phyloP scores from a whole-genome alignment of 352 stramenopile genomes.

The Globisporangium radiosum region DNA sequence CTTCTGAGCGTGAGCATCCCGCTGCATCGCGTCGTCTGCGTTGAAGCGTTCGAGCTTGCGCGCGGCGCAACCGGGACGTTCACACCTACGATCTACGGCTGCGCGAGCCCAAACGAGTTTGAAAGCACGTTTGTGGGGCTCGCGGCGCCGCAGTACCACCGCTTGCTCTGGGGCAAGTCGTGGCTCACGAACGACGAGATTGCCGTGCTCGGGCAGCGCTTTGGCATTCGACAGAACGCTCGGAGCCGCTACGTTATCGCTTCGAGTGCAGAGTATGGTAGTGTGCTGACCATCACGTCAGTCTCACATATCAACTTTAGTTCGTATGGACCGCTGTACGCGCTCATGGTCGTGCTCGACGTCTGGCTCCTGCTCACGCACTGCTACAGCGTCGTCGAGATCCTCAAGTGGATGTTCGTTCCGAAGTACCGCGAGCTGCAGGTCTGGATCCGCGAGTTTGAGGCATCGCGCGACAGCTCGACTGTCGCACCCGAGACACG shows the following conservation, averaged over 20 bases:
- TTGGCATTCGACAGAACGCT: conserved; percentile 17
- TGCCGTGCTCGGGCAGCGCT: conserved; percentile 11
- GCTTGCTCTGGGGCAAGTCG: conserved; percentile 9
- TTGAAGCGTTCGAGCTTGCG: conserved; percentile 16
- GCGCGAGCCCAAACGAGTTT: conserved; percentile 18
- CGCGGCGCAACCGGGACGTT: conserved; percentile 7
- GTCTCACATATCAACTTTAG: conserved; percentile 14
- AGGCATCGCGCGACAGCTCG: neutral
- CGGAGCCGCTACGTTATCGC: conserved; percentile 15
- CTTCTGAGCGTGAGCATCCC: conserved; percentile 17
- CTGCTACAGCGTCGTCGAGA: conserved; percentile 18
- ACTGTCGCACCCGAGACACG: conserved; percentile 3
- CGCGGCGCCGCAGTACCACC: conserved; percentile 5
- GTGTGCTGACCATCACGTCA: conserved; percentile 2
- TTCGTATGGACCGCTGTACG: conserved; percentile 16
- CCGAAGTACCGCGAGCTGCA: conserved; percentile 17
- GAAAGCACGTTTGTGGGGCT: conserved; percentile 11
- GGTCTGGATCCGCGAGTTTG: conserved; percentile 19
- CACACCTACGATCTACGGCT: conserved; percentile 13
- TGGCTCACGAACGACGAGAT: conserved; percentile 19
- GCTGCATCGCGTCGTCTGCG: conserved; percentile 11
- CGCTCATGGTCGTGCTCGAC: conserved; percentile 19
- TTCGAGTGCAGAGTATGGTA: neutral
- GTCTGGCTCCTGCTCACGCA: conserved; percentile 13
- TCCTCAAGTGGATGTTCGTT: conserved; percentile 20